Base-by-base conservation (phyloP, 2,329 filamentous ascomycete species). In the Eutypella sp. region DNA sequence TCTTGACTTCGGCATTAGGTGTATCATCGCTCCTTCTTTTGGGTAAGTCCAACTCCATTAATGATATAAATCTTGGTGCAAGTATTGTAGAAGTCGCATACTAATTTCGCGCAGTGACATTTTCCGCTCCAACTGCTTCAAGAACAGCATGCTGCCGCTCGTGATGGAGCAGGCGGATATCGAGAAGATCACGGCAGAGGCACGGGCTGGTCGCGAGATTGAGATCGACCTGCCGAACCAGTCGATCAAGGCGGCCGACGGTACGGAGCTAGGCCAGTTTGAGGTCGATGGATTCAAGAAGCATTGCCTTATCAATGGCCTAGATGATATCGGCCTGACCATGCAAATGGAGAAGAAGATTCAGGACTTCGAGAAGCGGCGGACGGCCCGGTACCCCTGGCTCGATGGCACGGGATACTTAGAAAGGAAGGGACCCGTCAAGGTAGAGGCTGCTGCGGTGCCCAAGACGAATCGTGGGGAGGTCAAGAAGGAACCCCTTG, bases 71-170 rank as follows among this genome's bases (percentile, higher is more conserved):
- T 7, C 25, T 29, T 29, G 7, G 25, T 29, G n/a, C 9, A 15
- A 11, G 29, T 13, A 31, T 31, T 15, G 13, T 31, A 29, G 11
- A 37, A 10, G 9, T 29, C 24, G 20, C 15, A 6, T 13, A 25
- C 41, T n/a, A 22, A 36, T 16, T 3, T 10, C 9, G 6, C 16
- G 6, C 16, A 44, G 34, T 47, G 89, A 95, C 63, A 99, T 99
- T 68, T 96, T 96, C 82, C 95, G 92, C 81, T 96, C 96, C 81
- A 99, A 99, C 76, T 93, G 87, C n/a, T 97, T 96, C 81, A 97
- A 99, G 79, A 99, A 99, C 74, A 92, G 92, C 73, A 97, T 97
- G 93, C 75, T 97, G 52, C 91, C 92, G 40, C 82, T 97, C 50
- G 71, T 77, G 48, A 86, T 97, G 25, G 82, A 92, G 65, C 69